phyloP scores from a whole-genome alignment of 257 asterid species.

The Plectranthus barbatus region DNA sequence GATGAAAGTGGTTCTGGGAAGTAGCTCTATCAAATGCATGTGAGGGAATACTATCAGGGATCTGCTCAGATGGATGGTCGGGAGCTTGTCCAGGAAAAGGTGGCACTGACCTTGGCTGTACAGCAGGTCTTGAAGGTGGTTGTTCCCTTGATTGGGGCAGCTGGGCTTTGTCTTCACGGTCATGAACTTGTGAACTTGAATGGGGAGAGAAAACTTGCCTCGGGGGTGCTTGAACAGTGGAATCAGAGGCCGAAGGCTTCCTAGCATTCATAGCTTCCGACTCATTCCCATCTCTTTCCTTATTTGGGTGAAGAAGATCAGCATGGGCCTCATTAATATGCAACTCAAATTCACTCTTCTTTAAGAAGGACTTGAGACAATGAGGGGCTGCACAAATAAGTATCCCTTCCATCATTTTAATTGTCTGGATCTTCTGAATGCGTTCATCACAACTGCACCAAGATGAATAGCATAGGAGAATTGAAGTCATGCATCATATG shows the following conservation, averaged over 20 bases:
- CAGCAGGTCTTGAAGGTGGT: slow-evolving; percentile 41
- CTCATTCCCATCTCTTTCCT: slow-evolving; percentile 58
- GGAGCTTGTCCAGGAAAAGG: slow-evolving; percentile 53
- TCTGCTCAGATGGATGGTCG: slow-evolving; percentile 54
- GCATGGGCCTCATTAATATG: slow-evolving; percentile 58
- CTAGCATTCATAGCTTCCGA: slow-evolving; percentile 58
- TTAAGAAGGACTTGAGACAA: slow-evolving; percentile 84
- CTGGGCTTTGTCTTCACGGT: slow-evolving; percentile 49
- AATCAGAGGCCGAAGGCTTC: slow-evolving; percentile 73
- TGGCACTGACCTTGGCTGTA: slow-evolving; percentile 41
- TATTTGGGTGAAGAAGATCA: slow-evolving; percentile 49
- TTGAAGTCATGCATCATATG: background rate
- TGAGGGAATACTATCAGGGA: slow-evolving; percentile 39
- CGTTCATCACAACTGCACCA: slow-evolving; percentile 77
- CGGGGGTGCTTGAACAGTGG: slow-evolving; percentile 85
- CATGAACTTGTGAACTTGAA: slow-evolving; percentile 54
- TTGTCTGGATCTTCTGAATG: slow-evolving; percentile 90
- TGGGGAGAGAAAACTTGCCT: slow-evolving; percentile 55
- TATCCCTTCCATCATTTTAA: slow-evolving; percentile 89
- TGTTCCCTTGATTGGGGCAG: slow-evolving; percentile 50
- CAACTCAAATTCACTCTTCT: slow-evolving; percentile 63
- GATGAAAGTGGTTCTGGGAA: slow-evolving; percentile 52
- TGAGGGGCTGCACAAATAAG: slow-evolving; percentile 90
- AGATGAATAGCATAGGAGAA: slow-evolving; percentile 13
- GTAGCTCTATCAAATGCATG: slow-evolving; percentile 52